Evolutionary conservation across 768 basidiomycete genomes (phyloP).

Genomic region (Tulasnella sp.): DNA sequence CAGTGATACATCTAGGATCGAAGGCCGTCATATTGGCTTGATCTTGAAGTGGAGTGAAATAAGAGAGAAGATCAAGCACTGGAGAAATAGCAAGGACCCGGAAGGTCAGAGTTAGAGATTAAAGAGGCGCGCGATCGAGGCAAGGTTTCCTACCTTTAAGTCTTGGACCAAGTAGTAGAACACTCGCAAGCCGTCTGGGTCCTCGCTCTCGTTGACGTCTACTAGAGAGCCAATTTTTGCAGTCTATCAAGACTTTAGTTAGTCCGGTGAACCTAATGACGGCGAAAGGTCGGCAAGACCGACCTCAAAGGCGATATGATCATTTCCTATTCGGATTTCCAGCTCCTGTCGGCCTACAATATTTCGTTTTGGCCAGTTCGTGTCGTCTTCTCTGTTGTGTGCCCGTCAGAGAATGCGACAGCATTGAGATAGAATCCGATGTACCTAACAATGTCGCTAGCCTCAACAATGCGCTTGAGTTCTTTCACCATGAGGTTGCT

Average conservation of each 20-base stretch:
- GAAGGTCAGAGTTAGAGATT: background rate
- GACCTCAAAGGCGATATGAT: constrained; percentile 97
- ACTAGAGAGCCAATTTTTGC: constrained; percentile 97
- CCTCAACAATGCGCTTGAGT: constrained; percentile 87
- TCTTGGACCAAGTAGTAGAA: constrained; percentile 99
- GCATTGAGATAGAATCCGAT: constrained; percentile 33
- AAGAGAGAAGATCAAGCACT: constrained; percentile 98
- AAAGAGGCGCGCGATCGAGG: background rate
- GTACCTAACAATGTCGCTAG: constrained; percentile 93
- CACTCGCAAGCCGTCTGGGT: constrained; percentile 94
- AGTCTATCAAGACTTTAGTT: constrained; percentile 53
- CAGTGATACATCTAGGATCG: background rate
- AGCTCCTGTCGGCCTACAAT: constrained; percentile 98
- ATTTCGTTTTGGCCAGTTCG: constrained; percentile 98
- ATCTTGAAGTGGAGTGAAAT: constrained; percentile 99
- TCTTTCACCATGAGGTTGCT: constrained; percentile 90
- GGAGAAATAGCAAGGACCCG: constrained; percentile 22
- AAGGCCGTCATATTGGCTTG: constrained; percentile 76
- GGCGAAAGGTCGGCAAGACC: constrained; percentile 32
- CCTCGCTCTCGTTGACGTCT: constrained; percentile 94
- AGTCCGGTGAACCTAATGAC: background rate
- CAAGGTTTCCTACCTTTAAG: constrained; percentile 62
- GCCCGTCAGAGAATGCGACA: background rate
- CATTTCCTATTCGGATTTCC: constrained; percentile 88
- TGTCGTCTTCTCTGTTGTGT: constrained; percentile 83